These are phyloP conservation scores for Krasilnikovozyma curviuscula DNA, from an alignment of 768 basidiomycete genomes.

Conservation along the genomic window DNA sequence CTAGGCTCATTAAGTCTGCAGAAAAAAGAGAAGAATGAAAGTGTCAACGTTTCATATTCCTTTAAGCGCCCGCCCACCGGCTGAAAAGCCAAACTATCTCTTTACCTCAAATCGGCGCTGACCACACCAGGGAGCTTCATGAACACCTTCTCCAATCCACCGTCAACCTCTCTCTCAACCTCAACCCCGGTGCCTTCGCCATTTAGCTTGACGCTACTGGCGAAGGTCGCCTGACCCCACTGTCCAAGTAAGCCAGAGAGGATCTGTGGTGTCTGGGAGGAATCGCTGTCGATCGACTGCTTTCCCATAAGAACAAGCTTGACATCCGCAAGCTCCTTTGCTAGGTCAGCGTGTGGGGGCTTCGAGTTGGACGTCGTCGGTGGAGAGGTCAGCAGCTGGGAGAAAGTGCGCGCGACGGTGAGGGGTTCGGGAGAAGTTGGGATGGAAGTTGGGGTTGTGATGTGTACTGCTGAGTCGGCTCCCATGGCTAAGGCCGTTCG, in stretches of 20 bases:
- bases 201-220: constrained; percentile 60
- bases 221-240: constrained; percentile 94
- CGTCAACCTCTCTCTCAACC: constrained; percentile 82
- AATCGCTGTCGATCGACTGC: constrained; percentile 94
- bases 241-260: constrained; percentile 70
- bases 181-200: constrained; percentile 41
- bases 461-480: constrained; percentile 77
- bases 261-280: constrained; percentile 93
- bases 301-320: constrained; percentile 92
- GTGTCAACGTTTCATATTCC: background rate
- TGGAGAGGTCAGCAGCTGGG: background rate
- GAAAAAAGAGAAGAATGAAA: too few species aligned
- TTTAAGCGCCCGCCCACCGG: background rate
- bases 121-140: constrained; percentile 65
- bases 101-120: constrained; percentile 75
- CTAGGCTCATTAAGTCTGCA: constrained; percentile 43
- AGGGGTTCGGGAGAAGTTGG: constrained; percentile 67
- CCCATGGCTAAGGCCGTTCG: constrained; percentile 97
- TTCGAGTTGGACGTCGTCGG: background rate
- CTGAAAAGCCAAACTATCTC: background rate
- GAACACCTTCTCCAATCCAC: constrained; percentile 65
- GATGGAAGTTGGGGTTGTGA: constrained; percentile 56
- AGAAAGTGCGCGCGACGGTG: constrained; percentile 36
- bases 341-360: background rate
- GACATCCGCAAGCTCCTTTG: constrained; percentile 28